Evolutionary conservation across 2,329 filamentous ascomycete species (phyloP), one percentile per base, ranked within the genome.

Genomic region (Microdochium trichocladiopsis): DNA sequence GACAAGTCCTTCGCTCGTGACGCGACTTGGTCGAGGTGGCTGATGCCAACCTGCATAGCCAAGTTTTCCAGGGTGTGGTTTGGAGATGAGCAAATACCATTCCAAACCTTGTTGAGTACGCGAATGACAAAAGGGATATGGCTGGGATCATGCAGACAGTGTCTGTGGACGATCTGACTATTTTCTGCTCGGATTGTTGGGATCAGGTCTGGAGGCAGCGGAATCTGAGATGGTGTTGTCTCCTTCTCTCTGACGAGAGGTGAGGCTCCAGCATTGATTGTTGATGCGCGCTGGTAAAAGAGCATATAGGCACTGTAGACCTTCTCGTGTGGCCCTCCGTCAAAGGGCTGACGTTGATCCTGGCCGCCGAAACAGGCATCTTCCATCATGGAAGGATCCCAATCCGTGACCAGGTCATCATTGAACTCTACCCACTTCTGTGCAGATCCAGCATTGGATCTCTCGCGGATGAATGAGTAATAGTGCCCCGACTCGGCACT

Each of bases 401-500:
- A 96, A 1, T 76, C 70, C 18, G 76, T 82, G 23, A 96, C 92
- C 49, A 82, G 76, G n/a, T 90, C 86, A 65, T 99, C 94, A 60
- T 99, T 97, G 69, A 96, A 96, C 63, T 96, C 90, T 10, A 95
- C 78, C 94, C 94, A 99, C 4, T 73, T 71, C 11, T 72, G 72
- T 4, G 66, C 66, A 31, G 71, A 66, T 14, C 67, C 67, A 21
- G 77, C 69, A 16, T 72, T 75, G 21, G 89, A 83, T 18, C 91
- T 81, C 66, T 96, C 88, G 51, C 90, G 87, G 57, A 95, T 90
- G 66, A 91, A 97, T 0, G 93, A 97, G 70, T 96, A 97, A 70
- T 99, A 99, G 67, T 99, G 94, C 0, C 94, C 94, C 25, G 90
- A 93, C 64, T 96, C 90, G 12, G 93, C 91, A 2, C 88, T 95